A percentile compares a stretch with the other conserved stretches of the same genome.
Evolutionary conservation across 2,329 filamentous ascomycete species (phyloP).

Genomic region (Orbilia brochopaga): DNA sequence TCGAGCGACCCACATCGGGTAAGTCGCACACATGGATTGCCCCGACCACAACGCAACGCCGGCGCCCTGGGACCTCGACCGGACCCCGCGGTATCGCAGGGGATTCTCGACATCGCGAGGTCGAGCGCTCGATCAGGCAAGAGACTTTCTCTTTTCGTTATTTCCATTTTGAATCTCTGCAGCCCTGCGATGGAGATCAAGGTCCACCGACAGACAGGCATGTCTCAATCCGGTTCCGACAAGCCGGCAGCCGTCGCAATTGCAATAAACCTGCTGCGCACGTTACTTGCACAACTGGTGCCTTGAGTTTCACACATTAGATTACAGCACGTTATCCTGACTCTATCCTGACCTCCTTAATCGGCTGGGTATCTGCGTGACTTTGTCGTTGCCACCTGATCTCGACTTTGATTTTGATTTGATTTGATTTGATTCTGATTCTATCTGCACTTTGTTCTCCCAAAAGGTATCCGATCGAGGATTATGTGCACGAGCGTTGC

Average conservation of each 20-base stretch:
- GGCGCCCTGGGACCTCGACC: too few relatives aligned
- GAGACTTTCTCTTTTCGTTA: background rate
- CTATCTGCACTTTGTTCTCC: conserved; percentile 16
- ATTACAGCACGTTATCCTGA: too few relatives aligned
- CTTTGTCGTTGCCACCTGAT: too few relatives aligned
- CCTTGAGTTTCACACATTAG: too few relatives aligned
- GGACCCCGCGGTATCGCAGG: background rate
- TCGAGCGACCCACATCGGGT: background rate
- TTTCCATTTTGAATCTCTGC: background rate
- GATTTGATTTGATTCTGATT: background rate
- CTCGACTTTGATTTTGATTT: background rate
- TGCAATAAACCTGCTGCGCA: too few relatives aligned
- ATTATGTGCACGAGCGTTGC: conserved; percentile 19
- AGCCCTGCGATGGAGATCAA: background rate
- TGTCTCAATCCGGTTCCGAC: too few relatives aligned
- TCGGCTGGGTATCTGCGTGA: too few relatives aligned
- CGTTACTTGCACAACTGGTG: too few relatives aligned
- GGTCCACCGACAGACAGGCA: too few relatives aligned
- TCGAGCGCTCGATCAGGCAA: background rate
- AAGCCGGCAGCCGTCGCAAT: too few relatives aligned
- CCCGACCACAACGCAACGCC: background rate
- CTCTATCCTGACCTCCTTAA: too few relatives aligned
- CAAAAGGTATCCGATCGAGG: conserved; percentile 15
- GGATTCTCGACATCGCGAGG: background rate
- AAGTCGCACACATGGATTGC: background rate